Conservation (phyloP, 2,329 filamentous ascomycete species). For the Talaromyces sp. region DNA sequence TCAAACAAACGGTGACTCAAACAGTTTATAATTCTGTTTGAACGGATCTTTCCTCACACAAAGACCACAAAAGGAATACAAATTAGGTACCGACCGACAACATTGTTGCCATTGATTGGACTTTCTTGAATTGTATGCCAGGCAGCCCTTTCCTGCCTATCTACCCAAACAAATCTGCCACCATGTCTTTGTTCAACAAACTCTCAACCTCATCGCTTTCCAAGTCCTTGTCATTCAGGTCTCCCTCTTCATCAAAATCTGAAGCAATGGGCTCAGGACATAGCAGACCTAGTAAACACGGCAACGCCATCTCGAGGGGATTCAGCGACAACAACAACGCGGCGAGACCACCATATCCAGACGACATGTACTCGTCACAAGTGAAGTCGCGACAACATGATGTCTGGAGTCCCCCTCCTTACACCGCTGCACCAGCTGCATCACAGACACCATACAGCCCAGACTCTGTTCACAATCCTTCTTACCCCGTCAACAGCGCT, state of each 20-base stretch:
- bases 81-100: background rate
- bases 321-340: background rate
- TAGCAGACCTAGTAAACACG: background rate
- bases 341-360: conserved; percentile 1
- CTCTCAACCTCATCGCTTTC: background rate
- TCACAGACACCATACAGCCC: conserved; percentile 4
- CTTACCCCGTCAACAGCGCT: background rate
- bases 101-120: background rate
- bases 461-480: background rate
- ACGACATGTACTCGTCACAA: background rate
- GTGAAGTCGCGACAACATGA: background rate
- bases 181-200: conserved; percentile 17
- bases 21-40: background rate
- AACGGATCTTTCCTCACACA: no score
- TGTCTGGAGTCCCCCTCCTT: conserved; percentile 16
- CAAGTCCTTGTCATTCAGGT: conserved; percentile 1
- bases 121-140: background rate
- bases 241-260: background rate
- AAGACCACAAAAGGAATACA: background rate
- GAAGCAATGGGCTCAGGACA: conserved; percentile 10
- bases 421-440: background rate
- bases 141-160: background rate
- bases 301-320: conserved; percentile 2
- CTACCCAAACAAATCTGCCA: conserved; percentile 12
- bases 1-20: background rate